A percentile compares a stretch with the other conserved stretches of the same genome.
These are phyloP conservation scores for Fonsecaea multimorphosa DNA, from an alignment of 2,329 filamentous ascomycete genomes.

Conservation along the genomic window DNA sequence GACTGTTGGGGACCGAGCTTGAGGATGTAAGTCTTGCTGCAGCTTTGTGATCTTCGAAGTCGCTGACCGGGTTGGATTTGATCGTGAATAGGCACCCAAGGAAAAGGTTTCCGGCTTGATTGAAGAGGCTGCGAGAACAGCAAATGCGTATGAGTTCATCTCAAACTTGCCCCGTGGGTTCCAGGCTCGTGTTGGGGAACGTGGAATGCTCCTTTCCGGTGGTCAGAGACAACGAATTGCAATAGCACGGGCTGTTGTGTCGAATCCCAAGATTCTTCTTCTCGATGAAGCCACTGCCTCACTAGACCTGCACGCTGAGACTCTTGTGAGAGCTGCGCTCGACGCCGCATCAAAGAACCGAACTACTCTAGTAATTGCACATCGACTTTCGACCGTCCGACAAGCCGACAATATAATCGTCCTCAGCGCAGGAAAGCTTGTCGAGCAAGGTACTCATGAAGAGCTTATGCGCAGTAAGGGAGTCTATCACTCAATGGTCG, in stretches of 20 bases:
- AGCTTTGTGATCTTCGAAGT: background rate
- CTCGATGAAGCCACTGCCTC: conserved; percentile 90
- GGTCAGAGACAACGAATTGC: conserved; percentile 65
- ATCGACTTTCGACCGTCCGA: conserved; percentile 84
- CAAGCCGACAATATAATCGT: conserved; percentile 90
- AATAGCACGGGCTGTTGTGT: conserved; percentile 61
- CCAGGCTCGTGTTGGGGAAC: conserved; percentile 83
- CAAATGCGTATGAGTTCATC: conserved; percentile 94
- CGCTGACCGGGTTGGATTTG: background rate
- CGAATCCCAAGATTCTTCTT: conserved; percentile 73
- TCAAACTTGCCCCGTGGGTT: conserved; percentile 81
- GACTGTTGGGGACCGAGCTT: conserved; percentile 68
- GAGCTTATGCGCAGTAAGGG: conserved; percentile 69
- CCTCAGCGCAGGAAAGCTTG: conserved; percentile 77
- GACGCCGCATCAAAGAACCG: conserved; percentile 78
- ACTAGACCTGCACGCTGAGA: conserved; percentile 84
- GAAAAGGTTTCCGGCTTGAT: conserved; percentile 64
- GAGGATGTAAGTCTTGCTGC: background rate
- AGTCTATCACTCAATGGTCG: conserved; percentile 79
- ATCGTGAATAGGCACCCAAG: background rate
- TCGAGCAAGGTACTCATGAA: conserved; percentile 85
- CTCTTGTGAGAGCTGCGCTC: conserved; percentile 81
- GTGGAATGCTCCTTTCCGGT: conserved; percentile 61
- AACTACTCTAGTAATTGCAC: conserved; percentile 87
- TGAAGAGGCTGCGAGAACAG: conserved; percentile 80